Conservation (phyloP, 2,329 filamentous ascomycete species). For the Tolypocladium capitatum region DNA sequence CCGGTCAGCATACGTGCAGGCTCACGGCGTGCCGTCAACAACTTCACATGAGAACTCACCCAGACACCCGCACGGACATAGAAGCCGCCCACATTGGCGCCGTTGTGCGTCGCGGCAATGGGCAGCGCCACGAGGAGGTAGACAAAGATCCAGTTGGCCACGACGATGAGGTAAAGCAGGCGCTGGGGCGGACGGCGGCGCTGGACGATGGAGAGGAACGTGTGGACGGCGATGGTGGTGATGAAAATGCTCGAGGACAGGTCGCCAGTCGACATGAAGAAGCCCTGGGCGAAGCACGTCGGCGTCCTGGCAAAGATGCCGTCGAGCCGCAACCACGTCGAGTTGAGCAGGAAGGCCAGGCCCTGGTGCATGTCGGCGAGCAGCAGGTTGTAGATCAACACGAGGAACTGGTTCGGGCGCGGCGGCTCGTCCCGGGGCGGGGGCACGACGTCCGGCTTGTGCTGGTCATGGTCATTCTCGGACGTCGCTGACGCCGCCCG, state of each 20-base stretch:
- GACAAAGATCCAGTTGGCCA: conserved; percentile 42
- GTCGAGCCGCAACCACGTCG: conserved; percentile 41
- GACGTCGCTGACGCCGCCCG: not conserved
- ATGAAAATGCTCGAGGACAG: conserved; percentile 55
- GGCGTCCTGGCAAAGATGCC: conserved; percentile 38
- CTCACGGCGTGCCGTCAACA: not conserved
- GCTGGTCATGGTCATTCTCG: not conserved
- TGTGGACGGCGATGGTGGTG: conserved; percentile 51
- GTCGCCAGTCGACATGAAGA: conserved; percentile 54
- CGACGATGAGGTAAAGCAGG: conserved; percentile 35
- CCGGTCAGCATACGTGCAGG: not conserved
- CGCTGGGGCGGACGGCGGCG: conserved; percentile 36
- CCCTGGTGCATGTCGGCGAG: conserved; percentile 56
- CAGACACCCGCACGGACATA: conserved; percentile 55
- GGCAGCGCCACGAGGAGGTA: conserved; percentile 43
- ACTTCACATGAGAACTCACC: conserved; percentile 23
- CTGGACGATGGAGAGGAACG: conserved; percentile 48
- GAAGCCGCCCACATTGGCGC: conserved; percentile 28
- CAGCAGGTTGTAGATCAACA: conserved; percentile 57
- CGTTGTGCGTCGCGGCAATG: conserved; percentile 28
- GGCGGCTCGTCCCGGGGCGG: conserved; percentile 21
- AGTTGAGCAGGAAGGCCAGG: conserved; percentile 49
- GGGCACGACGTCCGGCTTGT: conserved; percentile 5
- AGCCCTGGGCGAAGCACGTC: conserved; percentile 52
- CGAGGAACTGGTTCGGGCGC: conserved; percentile 54